Percentiles rank a stretch among this genome's conserved stretches.
Conservation (phyloP, 2,329 filamentous ascomycete species). For the Diaporthe sp. region DNA sequence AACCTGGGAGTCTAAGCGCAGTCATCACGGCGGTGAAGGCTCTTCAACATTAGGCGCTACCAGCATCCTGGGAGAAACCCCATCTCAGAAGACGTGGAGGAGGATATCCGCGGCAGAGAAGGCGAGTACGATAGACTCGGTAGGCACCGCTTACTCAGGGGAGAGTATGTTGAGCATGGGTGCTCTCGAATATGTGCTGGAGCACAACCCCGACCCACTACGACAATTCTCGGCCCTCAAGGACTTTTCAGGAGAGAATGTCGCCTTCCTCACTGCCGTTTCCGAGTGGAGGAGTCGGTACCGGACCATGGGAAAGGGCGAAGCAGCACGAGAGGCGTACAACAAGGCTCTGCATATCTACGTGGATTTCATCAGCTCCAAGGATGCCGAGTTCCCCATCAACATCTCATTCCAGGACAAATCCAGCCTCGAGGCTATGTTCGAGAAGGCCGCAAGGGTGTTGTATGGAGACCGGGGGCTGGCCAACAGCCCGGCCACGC, state of each 20-base stretch:
- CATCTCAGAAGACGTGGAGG: slow-evolving; percentile 47
- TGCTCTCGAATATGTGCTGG: slow-evolving; percentile 72
- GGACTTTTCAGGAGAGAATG: slow-evolving; percentile 80
- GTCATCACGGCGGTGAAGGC: slow-evolving; percentile 34
- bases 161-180: slow-evolving; percentile 69
- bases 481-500: slow-evolving; percentile 58
- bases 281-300: slow-evolving; percentile 64
- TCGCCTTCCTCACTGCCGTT: slow-evolving; percentile 73
- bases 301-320: slow-evolving; percentile 43
- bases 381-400: slow-evolving; percentile 74
- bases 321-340: slow-evolving; percentile 64
- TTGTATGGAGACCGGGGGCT: slow-evolving; percentile 55
- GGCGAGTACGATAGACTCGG: slow-evolving; percentile 44
- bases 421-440: slow-evolving; percentile 66
- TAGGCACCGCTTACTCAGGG: slow-evolving; percentile 42
- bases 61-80: slow-evolving; percentile 49
- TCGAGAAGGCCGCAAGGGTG: slow-evolving; percentile 65
- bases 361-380: slow-evolving; percentile 69
- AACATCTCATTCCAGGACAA: slow-evolving; percentile 72
- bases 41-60: slow-evolving; percentile 38
- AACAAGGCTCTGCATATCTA: slow-evolving; percentile 73
- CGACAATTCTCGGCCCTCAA: slow-evolving; percentile 74
- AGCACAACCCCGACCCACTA: slow-evolving; percentile 69
- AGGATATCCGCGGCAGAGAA: slow-evolving; percentile 44
- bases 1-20: slow-evolving; percentile 59